Conservation (phyloP, 2,329 filamentous ascomycete species). For the Blastomyces silverae region DNA sequence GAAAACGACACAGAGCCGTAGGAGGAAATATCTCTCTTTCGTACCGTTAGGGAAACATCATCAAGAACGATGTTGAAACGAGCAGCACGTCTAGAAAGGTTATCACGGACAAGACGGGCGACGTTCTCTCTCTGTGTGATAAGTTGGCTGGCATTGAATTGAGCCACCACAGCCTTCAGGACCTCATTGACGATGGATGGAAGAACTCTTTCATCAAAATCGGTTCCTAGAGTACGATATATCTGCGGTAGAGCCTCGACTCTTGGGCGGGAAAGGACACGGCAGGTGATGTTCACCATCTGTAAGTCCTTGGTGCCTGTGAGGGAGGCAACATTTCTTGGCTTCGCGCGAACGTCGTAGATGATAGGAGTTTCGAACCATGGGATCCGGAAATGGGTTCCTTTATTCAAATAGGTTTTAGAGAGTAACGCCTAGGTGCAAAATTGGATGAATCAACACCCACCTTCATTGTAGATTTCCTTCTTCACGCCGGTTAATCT, state of each 20-base stretch:
- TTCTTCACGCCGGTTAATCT: slow-evolving; percentile 86
- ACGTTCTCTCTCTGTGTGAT: slow-evolving; percentile 99
- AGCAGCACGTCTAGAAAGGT: slow-evolving; percentile 80
- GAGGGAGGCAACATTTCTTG: slow-evolving; percentile 90
- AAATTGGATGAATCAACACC: slow-evolving; percentile 14
- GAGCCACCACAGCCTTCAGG: slow-evolving; percentile 94
- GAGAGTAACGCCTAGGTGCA: slow-evolving; percentile 5
- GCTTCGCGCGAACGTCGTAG: slow-evolving; percentile 97
- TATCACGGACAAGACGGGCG: slow-evolving; percentile 82
- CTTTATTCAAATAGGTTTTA: slow-evolving; percentile 45
- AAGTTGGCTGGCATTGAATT: slow-evolving; percentile 97
- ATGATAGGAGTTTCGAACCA: slow-evolving; percentile 97
- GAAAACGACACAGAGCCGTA: not conserved
- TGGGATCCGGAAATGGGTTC: slow-evolving; percentile 86
- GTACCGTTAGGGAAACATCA: slow-evolving; percentile 91
- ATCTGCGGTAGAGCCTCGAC: slow-evolving; percentile 89
- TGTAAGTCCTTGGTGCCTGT: slow-evolving; percentile 98
- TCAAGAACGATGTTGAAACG: slow-evolving; percentile 97
- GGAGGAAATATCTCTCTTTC: slow-evolving; percentile 25
- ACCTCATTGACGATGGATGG: slow-evolving; percentile 99
- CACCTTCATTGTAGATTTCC: slow-evolving; percentile 94
- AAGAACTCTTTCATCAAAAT: slow-evolving; percentile 95
- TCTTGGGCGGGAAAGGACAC: slow-evolving; percentile 88
- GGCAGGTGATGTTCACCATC: slow-evolving; percentile 99
- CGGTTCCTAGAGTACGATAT: slow-evolving; percentile 87